Evolutionary conservation across 495 filamentous ascomycete genomes (phyloP).

Genomic region (Polyplosphaeria fusca): DNA sequence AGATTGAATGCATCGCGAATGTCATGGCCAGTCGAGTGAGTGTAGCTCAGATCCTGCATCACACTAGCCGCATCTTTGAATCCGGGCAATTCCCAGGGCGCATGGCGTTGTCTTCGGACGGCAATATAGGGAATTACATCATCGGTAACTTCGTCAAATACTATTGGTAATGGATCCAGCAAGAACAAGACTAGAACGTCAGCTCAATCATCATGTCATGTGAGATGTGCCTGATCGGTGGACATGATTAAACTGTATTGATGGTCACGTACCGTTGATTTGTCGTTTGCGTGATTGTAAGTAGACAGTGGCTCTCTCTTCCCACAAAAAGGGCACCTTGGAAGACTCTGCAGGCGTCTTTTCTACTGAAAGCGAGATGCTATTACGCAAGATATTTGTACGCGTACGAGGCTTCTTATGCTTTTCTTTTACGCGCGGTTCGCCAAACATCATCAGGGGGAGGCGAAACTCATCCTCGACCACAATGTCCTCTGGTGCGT

Average conservation of each 20-base stretch:
- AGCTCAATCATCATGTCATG: too few species aligned
- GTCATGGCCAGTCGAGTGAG: too few species aligned
- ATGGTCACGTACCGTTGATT: neutral
- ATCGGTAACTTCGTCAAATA: neutral
- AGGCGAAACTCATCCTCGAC: too few species aligned
- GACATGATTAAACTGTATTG: too few species aligned
- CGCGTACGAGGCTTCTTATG: neutral
- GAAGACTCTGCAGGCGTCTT: neutral
- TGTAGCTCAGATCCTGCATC: too few species aligned
- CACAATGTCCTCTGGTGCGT: too few species aligned
- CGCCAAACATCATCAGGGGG: too few species aligned
- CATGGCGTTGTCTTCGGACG: neutral
- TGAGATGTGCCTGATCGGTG: too few species aligned
- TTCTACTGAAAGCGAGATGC: neutral
- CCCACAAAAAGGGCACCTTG: neutral
- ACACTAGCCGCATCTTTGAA: neutral
- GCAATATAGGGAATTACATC: neutral
- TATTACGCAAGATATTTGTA: conserved; percentile 9
- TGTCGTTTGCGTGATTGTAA: neutral
- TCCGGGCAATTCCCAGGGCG: neutral
- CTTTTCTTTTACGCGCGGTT: too few species aligned
- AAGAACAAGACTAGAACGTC: conserved; percentile 23
- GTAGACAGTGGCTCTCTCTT: conserved; percentile 3
- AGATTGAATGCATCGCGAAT: too few species aligned
- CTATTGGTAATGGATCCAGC: conserved; percentile 6